A percentile compares a stretch with the other conserved stretches of the same genome.
These are phyloP conservation scores for Aspergillus spinulosporus DNA, from an alignment of 2,329 filamentous ascomycete genomes.

Conservation along the genomic window DNA sequence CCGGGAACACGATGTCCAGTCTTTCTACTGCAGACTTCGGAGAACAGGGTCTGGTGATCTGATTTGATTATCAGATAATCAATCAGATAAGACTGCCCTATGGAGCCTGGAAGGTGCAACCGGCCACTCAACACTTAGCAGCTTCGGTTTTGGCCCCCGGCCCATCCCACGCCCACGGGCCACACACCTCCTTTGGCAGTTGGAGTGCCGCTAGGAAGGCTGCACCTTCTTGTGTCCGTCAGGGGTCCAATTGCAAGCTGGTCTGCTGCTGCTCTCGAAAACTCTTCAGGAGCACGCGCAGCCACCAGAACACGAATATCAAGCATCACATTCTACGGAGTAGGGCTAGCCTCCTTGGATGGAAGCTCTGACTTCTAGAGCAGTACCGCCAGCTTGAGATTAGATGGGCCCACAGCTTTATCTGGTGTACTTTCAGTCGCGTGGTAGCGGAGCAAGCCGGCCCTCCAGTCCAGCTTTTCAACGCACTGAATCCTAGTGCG, in stretches of 20 bases:
- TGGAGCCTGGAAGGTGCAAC: neutral
- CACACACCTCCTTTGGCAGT: constrained; percentile 3
- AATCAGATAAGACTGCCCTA: constrained; percentile 11
- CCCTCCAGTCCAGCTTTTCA: neutral
- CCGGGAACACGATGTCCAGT: no score
- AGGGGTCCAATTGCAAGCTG: neutral
- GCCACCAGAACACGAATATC: neutral
- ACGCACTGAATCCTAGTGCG: neutral
- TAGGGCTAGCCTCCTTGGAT: neutral
- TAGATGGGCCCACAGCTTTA: neutral
- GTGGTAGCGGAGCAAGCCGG: neutral
- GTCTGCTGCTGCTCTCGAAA: neutral
- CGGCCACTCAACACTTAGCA: neutral
- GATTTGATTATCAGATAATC: constrained; percentile 12
- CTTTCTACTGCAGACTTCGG: neutral
- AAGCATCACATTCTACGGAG: neutral
- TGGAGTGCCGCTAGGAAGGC: neutral
- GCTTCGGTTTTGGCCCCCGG: neutral
- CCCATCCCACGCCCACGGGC: neutral
- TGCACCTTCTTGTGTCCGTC: neutral
- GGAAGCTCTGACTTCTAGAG: neutral
- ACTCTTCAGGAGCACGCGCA: neutral
- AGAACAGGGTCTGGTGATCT: neutral
- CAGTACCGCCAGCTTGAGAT: neutral
- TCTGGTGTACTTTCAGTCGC: neutral